phyloP scores from a whole-genome alignment of 257 asterid species.

The Nicotiana noctiflora region DNA sequence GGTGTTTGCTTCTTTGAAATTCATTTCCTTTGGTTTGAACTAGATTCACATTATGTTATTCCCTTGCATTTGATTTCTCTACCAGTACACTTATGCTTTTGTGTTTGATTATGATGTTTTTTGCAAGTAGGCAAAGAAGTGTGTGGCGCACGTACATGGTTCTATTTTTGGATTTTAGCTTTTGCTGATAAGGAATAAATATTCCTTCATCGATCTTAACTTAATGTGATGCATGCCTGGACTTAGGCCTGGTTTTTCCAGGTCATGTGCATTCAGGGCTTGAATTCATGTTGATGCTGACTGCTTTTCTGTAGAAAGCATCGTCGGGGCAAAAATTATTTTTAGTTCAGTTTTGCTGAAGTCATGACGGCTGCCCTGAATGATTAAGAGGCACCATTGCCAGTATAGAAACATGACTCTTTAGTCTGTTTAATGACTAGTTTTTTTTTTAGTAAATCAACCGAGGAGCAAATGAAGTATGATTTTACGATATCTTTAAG shows the following conservation, averaged over 20 bases:
- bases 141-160: slow-evolving; percentile 13
- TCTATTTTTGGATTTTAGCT: slow-evolving; percentile 16
- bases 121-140: slow-evolving; percentile 18
- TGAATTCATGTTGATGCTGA: not conserved
- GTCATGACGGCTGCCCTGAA: slow-evolving; percentile 27
- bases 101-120: no score
- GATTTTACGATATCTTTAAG: no score
- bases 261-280: not conserved
- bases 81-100: no score
- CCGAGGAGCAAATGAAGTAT: no score
- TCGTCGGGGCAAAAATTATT: not conserved
- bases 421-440: slow-evolving; percentile 15
- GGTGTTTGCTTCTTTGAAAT: no score
- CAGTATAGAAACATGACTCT: slow-evolving; percentile 45
- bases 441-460: no score
- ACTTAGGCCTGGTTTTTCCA: slow-evolving; percentile 7
- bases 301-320: slow-evolving; percentile 11
- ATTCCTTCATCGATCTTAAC: slow-evolving; percentile 19
- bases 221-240: slow-evolving; percentile 26
- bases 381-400: slow-evolving; percentile 26
- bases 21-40: no score
- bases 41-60: no score
- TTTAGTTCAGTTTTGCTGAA: slow-evolving; percentile 24
- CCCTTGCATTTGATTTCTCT: no score
- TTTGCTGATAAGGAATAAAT: not conserved